Evolutionary conservation across 306 rosid genomes (phyloP).

Genomic region (Fragaria iinumae): DNA sequence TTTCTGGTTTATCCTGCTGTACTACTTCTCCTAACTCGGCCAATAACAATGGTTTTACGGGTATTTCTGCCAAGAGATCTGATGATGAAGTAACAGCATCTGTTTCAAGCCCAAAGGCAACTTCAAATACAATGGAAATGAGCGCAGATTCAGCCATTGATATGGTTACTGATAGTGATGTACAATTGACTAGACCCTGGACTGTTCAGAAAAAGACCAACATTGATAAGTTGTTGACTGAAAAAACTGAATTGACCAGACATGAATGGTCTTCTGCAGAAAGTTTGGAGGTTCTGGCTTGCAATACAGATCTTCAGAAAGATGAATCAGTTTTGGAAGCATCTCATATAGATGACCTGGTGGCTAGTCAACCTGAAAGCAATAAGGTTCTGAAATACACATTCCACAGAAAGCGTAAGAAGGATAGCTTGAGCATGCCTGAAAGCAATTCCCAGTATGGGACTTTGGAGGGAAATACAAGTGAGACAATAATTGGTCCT

Average conservation of each 20-base stretch:
- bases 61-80: constrained; percentile 27
- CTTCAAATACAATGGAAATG: constrained; percentile 24
- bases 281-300: constrained; percentile 36
- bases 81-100: constrained; percentile 43
- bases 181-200: constrained; percentile 33
- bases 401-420: constrained; percentile 79
- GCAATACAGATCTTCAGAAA: constrained; percentile 35
- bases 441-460: constrained; percentile 36
- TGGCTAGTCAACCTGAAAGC: constrained; percentile 39
- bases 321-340: constrained; percentile 36
- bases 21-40: constrained; percentile 31
- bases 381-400: constrained; percentile 71
- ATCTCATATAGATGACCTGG: constrained; percentile 40
- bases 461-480: constrained; percentile 37
- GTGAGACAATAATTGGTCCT: constrained; percentile 44
- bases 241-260: constrained; percentile 39
- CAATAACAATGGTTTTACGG: constrained; percentile 29
- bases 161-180: constrained; percentile 32
- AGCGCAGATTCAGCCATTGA: constrained; percentile 35
- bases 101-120: constrained; percentile 19
- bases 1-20: constrained; percentile 26
- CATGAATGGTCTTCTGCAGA: constrained; percentile 44
- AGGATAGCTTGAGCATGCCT: constrained; percentile 45
- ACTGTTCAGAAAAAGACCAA: constrained; percentile 35
- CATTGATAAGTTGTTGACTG: constrained; percentile 33